Evolutionary conservation across 2,329 filamentous ascomycete genomes (phyloP), one percentile per base, ranked within the genome.

Genomic region (Lasiodiplodia citricola): DNA sequence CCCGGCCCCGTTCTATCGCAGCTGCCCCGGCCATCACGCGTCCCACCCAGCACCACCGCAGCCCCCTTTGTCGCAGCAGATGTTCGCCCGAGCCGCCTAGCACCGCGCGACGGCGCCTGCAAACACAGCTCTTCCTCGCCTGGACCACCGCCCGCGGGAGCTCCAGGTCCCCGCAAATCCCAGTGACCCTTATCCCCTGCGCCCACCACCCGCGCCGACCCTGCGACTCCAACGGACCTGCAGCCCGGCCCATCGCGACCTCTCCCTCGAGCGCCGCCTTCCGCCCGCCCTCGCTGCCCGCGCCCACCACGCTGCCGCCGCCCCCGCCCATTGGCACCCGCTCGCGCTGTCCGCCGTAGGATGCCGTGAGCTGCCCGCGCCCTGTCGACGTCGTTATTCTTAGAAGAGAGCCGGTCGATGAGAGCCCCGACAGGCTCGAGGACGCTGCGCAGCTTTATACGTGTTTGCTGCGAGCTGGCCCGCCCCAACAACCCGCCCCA

Each of bases 131-230:
- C 63, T n/a, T 18, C 4, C 60, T 21, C 7, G 21, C 47, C 50
- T 21, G 37, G 44, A 44, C 37, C 56, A 21, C 52, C 18, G 58
- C 47, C 28, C 37, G 21, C 38, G 16, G 37, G 66, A 68, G 67
- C 67, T 68, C 55, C 37, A 50, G 58, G 50, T 64, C 58, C 58
- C 67, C 67, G 67, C 58, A 65, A 56, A 65, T 51, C 52, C 67
- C 57, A 68, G 55, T 55, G 51, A 65, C 67, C 67, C 67, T 68
- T 44, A 68, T 68, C 66, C 66, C 66, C 57, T 62, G 57, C n/a
- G 50, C 66, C 56, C 56, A 25, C n/a, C 35, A 35, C 52, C 52
- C 54, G 28, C 38, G 35, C 38, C 35, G 44, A 21, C 58, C 58
- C 44, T 47, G 44, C 44, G 44, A 47, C 50, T 25, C 62, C 50